Conservation (phyloP, 1,284 basidiomycete species). For the Bjerkandera adusta region DNA sequence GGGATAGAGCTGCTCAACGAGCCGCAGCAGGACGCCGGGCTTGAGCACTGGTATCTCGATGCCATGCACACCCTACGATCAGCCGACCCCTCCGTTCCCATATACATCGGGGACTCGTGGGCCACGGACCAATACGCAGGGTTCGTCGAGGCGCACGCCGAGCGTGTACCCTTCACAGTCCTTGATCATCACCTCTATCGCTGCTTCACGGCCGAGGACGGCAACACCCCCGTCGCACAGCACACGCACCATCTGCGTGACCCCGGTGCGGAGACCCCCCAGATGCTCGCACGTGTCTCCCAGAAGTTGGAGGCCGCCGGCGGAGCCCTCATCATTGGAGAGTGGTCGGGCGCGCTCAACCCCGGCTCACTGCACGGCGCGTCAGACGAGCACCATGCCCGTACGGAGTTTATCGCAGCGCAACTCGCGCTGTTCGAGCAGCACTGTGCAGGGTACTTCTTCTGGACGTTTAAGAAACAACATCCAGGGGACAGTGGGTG, state of each 20-base stretch:
- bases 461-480: slow-evolving; percentile 88
- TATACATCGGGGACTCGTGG: slow-evolving; percentile 84
- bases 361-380: slow-evolving; percentile 54
- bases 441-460: slow-evolving; percentile 77
- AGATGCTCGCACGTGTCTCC: slow-evolving; percentile 41
- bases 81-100: slow-evolving; percentile 55
- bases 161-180: slow-evolving; percentile 47
- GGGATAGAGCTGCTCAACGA: slow-evolving; percentile 88
- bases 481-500: slow-evolving; percentile 71
- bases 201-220: slow-evolving; percentile 73
- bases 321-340: slow-evolving; percentile 73
- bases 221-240: slow-evolving; percentile 49
- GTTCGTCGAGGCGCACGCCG: slow-evolving; percentile 40
- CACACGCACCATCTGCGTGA: slow-evolving; percentile 52
- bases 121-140: slow-evolving; percentile 65
- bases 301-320: slow-evolving; percentile 44
- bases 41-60: slow-evolving; percentile 66
- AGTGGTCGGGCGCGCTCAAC: slow-evolving; percentile 83
- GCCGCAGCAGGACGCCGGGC: slow-evolving; percentile 51
- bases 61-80: slow-evolving; percentile 57
- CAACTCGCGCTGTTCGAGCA: slow-evolving; percentile 71
- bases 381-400: slow-evolving; percentile 41
- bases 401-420: slow-evolving; percentile 56
- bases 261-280: slow-evolving; percentile 37
- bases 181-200: slow-evolving; percentile 88